phyloP scores from a whole-genome alignment of 495 filamentous ascomycete genomes.

The Podospora bellae-mahoneyi region DNA sequence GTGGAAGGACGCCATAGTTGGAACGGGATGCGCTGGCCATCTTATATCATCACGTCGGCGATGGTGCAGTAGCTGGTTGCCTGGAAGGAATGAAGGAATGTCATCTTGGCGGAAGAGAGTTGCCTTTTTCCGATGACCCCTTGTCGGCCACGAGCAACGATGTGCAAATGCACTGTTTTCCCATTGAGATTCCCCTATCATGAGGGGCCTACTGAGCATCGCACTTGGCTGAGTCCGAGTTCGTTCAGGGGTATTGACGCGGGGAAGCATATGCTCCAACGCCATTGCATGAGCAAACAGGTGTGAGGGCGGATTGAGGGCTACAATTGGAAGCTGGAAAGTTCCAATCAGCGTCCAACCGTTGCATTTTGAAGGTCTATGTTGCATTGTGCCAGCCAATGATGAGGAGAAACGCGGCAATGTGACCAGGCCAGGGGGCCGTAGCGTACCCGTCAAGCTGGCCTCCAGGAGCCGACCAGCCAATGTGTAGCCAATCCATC shows the following conservation, averaged over 20 bases:
- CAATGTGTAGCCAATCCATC: neutral
- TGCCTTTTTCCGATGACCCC: neutral
- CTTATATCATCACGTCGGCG: neutral
- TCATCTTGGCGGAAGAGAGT: neutral
- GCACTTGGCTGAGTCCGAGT: neutral
- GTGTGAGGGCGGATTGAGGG: conserved; percentile 2
- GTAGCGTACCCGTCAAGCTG: neutral
- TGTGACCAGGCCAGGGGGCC: neutral
- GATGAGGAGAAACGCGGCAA: conserved; percentile 6
- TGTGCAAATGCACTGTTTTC: neutral
- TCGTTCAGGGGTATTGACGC: neutral
- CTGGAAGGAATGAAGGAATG: neutral
- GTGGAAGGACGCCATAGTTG: neutral
- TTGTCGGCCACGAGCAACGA: neutral
- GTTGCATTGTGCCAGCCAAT: conserved; percentile 6
- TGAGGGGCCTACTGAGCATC: neutral
- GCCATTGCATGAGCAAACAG: neutral
- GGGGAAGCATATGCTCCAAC: conserved; percentile 12
- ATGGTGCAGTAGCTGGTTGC: neutral
- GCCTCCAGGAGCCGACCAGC: no score
- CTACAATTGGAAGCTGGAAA: conserved; percentile 7
- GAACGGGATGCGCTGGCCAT: neutral
- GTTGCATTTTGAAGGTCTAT: conserved; percentile 3
- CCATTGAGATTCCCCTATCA: neutral
- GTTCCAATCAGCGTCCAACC: neutral